A percentile compares a stretch with the other conserved stretches of the same genome.
Conservation (phyloP, 352 stramenopile species). For the Globisporangium paroecandrum region DNA sequence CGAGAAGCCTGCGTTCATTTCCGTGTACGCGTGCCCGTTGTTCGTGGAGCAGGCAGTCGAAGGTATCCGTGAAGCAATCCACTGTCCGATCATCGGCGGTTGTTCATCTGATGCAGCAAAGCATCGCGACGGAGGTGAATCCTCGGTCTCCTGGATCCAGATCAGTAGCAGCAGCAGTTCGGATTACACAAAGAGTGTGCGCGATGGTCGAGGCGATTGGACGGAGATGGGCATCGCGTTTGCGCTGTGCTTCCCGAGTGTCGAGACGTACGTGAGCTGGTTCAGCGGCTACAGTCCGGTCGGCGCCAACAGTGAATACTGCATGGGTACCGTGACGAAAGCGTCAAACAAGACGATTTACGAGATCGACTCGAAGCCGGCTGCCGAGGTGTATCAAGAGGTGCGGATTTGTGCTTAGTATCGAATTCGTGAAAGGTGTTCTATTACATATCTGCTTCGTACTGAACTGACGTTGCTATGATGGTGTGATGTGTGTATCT, state of each 20-base stretch:
- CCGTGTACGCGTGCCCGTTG: constrained; percentile 75
- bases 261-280: constrained; percentile 85
- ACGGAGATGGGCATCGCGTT: constrained; percentile 83
- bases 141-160: constrained; percentile 80
- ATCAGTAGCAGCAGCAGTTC: constrained; percentile 83
- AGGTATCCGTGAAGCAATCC: constrained; percentile 73
- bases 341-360: constrained; percentile 82
- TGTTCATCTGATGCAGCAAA: constrained; percentile 79
- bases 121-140: constrained; percentile 54
- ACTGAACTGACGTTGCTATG: background rate
- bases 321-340: constrained; percentile 86
- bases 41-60: constrained; percentile 83
- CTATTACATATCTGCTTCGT: background rate
- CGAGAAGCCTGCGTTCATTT: constrained; percentile 77
- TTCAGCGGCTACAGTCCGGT: constrained; percentile 86
- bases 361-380: constrained; percentile 82
- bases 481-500: background rate
- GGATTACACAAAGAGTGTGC: constrained; percentile 76
- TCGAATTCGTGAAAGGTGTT: background rate
- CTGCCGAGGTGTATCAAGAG: constrained; percentile 80
- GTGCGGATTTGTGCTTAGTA: constrained; percentile 18
- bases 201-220: constrained; percentile 65
- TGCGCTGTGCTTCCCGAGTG: constrained; percentile 78
- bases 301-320: constrained; percentile 69
- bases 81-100: constrained; percentile 78